Evolutionary conservation across 352 stramenopile species (phyloP), one percentile per base, ranked within the genome.

Genomic region (Globisporangium spiculum): DNA sequence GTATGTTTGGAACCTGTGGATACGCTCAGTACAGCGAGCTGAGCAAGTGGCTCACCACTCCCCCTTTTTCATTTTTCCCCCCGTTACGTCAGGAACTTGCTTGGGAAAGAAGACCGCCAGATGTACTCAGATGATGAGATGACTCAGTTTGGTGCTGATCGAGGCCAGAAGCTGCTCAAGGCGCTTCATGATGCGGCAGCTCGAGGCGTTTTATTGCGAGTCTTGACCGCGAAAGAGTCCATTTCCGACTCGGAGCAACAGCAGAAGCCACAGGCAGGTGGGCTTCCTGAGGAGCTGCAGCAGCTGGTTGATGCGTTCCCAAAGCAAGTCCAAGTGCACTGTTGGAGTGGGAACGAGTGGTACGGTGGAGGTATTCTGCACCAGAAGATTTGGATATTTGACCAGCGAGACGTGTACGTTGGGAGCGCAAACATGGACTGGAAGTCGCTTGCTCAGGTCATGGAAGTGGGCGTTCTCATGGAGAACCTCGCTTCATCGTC

Each of bases 401-500:
- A 95, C 41, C 54, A 69, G 3, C 64, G 67, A 10, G 75, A 90
- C 57, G 77, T 89, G 63, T 94, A 94, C 70, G 73, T 95, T 18
- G 88, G 86, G 4, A 94, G 86, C 59, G 83, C 82, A 64, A 95
- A 94, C 68, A 94, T 94, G 86, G 88, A 95, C 74, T 95, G 88
- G 86, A 92, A 94, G 70, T 90, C 82, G 53, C 71, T 95, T 32
- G 77, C 84, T 41, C 86, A 95, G 65, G 88, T 95, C 24, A 94
- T 93, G 85, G 88, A 95, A 41, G 72, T 94, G n/a, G 88, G 88
- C 22, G 80, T 95, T 12, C 24, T 91, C 9, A 68, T 94, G 26
- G 71, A 88, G 57, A 67, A 88, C 53, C 65, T 89, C 34, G 59
- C 69, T n/a, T 56, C 73, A 0, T 59, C 55, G 27, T 83, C 76